Base-by-base conservation (phyloP, 2,329 filamentous ascomycete species). In the Nakataea oryzae region DNA sequence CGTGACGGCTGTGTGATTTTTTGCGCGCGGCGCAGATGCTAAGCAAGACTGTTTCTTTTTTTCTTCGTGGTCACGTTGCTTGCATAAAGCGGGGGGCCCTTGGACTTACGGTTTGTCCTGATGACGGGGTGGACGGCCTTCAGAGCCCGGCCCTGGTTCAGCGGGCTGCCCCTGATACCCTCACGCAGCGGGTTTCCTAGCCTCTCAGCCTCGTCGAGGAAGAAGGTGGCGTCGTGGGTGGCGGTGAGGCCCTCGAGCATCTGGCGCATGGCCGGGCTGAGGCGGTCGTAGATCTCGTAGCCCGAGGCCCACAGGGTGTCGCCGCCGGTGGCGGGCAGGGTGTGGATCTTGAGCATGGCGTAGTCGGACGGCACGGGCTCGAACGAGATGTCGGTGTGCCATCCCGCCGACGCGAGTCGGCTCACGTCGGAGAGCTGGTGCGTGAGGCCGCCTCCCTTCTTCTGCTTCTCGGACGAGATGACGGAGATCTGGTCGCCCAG, bases 101-200 rank as follows among this genome's bases (percentile, higher is more conserved):
- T n/a, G n/a, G n/a, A 67, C 69, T 63, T 61, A 64, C 75, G 84
- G 67, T 87, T 86, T 6, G 83, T 86, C 3, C 84, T 78, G 55
- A 86, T 74, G 3, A 85, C 72, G 1, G 83, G 82, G 67, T 83
- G 80, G 2, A 76, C 73, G 0, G 83, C 78, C 54, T 70, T 71
- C 47, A 87, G 74, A 28, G 77, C 75, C 3, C 73, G 72, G 55
- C 84, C 84, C 26, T 81, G 73, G 66, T 87, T 87, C 63, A 84
- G 74, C 0, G 83, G 83, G 1, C 80, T 80, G 1, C 85, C 85
- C 9, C 81, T 75, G 61, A 66, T 61, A n/a, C 66, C 68, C 62
- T 69, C 67, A 30, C 69, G 65, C 29, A 71, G 59, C 1, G 71
- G 68, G 57, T 74, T 71, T 0, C 80, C 80, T 1, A 81, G 72